Percentiles rank a stretch among this genome's conserved stretches.
Conservation (phyloP, 2,329 filamentous ascomycete genomes). For the Alternaria sp. region DNA sequence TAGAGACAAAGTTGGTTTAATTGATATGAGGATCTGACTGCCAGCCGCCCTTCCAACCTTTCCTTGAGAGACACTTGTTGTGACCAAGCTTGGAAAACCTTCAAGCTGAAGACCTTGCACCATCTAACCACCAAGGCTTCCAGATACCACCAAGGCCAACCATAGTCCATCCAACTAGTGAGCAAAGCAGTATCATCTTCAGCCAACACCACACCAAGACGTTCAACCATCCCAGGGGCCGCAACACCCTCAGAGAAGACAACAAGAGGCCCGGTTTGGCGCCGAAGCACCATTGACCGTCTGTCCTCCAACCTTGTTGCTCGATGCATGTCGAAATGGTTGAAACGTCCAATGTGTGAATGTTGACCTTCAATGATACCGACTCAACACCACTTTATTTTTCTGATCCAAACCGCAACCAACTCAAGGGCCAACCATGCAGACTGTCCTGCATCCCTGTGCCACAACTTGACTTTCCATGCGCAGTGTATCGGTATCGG, state of each 20-base stretch:
- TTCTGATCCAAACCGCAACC: constrained; percentile 13
- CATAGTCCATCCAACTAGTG: not conserved
- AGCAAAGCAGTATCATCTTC: not conserved
- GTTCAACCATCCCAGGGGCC: constrained; percentile 3
- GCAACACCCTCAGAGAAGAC: constrained; percentile 4
- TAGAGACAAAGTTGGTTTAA: not conserved
- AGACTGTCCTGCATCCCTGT: constrained; percentile 8
- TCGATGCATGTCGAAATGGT: constrained; percentile 1
- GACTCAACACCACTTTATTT: constrained; percentile 5
- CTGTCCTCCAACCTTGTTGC: constrained; percentile 21
- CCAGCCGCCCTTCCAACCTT: not conserved
- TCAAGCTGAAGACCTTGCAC: not conserved
- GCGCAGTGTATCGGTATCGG: not conserved
- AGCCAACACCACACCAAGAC: not conserved
- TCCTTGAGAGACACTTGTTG: not conserved
- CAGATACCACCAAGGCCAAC: not conserved
- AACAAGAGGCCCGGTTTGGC: constrained; percentile 18
- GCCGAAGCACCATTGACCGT: constrained; percentile 13
- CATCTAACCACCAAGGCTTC: not conserved
- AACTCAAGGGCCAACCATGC: constrained; percentile 8
- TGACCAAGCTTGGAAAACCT: not conserved
- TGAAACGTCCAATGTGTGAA: not conserved
- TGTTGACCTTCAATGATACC: not conserved
- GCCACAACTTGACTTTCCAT: constrained; percentile 2
- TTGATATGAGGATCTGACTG: not conserved